Evolutionary conservation across 176 grass and related monocot species (phyloP), one percentile per base, ranked within the genome.

Genomic region (Oryza australiensis): DNA sequence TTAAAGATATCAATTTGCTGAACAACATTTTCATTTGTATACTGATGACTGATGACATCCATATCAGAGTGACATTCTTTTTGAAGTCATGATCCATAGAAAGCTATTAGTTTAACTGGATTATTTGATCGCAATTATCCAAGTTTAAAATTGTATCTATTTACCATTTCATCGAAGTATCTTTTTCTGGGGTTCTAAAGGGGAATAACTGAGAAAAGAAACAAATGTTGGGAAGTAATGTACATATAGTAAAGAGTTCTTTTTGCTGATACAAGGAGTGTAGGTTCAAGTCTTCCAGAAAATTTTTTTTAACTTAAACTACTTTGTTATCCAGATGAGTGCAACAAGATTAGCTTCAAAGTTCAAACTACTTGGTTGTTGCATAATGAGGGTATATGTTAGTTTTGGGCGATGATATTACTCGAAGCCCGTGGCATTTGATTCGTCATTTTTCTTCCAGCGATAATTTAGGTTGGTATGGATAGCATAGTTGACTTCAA

Each of bases 181-280:
- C 53, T 59, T 12, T 34, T 86, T 3, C 5, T 73, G 23, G 40
- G 72, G 68, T 48, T 79, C 43, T 6, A n/a, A 15, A 3, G 22
- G 75, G 23, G 11, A 24, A 20, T 49, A 22, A 22, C 14, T 49
- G 32, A 37, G 15, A 16, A 37, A 40, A 55, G 9, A 55, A 66
- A 53, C 23, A 46, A 67, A 6, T n/a, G n/a, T n/a, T n/a, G n/a
- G n/a, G n/a, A n/a, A n/a, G n/a, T n/a, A n/a, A n/a, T n/a, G n/a
- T n/a, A n/a, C n/a, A n/a, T n/a, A n/a, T n/a, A n/a, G n/a, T n/a
- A n/a, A n/a, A n/a, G n/a, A n/a, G n/a, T n/a, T n/a, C n/a, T n/a
- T n/a, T n/a, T 79, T 86, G 18, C 68, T 57, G 18, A 24, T 7
- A 8, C 46, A 23, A 65, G 75, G 57, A 42, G 26, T 63, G 75